Evolutionary conservation across 2,329 filamentous ascomycete genomes (phyloP), one percentile per base, ranked within the genome.

Genomic region (Chaetomiaceae sp.): DNA sequence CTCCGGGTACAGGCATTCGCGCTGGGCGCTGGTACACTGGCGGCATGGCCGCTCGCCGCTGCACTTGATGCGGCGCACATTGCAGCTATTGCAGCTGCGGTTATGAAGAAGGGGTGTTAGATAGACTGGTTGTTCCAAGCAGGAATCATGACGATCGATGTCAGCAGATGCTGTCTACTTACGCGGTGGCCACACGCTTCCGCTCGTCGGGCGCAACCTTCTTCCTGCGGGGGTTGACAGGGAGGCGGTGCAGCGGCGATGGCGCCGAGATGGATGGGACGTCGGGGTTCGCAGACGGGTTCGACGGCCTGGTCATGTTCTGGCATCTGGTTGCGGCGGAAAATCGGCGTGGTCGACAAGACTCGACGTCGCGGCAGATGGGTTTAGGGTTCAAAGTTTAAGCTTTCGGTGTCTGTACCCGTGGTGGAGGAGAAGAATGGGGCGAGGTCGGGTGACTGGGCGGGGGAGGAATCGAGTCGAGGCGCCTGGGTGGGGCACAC

Each of bases 61-160:
- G 64, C 77, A 80, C 59, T 76, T 79, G 63, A 78, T 74, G 53
- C 77, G 72, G 40, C 76, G 73, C 42, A 78, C 63, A 65, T 80
- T 80, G 67, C 77, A 80, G 63, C 67, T 72, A 61, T 80, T 79
- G 68, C 77, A 79, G 53, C 76, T 79, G 54, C 55, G 6, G 47
- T 14, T 8, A 20, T n/a, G 43, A 34, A 46, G 8, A 27, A n/a
- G 8, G 23, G 29, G 11, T 14, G 20, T 42, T 9, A 50, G 31
- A 22, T 6, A 3, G 37, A 4, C 6, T 27, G 6, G 20, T n/a
- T 6, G 27, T 9, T 31, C 3, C 4, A 11, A 9, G 27, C 27
- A 31, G 27, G 27, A 7, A 9, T 27, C 25, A 27, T 27, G 25
- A 6, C 6, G 5, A 9, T 6, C 25, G 37, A 34, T 43, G 47